Conservation (phyloP, 164 flowering plant genomes). For the Amborella trichopoda region DNA sequence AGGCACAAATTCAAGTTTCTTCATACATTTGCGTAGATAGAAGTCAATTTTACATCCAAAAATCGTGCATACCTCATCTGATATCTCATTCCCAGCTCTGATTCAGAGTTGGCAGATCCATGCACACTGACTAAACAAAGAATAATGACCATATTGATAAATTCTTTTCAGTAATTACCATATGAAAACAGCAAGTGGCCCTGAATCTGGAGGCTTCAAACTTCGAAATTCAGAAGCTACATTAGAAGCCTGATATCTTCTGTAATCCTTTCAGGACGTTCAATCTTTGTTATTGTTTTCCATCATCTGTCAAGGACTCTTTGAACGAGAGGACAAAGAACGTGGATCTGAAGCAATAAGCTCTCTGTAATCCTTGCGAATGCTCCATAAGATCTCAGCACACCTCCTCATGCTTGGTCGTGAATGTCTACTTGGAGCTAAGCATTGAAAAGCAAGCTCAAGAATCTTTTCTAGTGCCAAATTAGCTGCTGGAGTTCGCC, state of each 20-base stretch:
- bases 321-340: constrained; percentile 29
- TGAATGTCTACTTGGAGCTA: constrained; percentile 54
- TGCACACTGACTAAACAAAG: no score
- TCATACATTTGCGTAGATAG: no score
- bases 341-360: constrained; percentile 21
- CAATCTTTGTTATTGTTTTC: constrained; percentile 13
- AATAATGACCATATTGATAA: neutral
- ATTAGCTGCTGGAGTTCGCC: constrained; percentile 26
- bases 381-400: constrained; percentile 78
- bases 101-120: no score
- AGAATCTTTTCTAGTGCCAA: constrained; percentile 50
- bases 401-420: constrained; percentile 83
- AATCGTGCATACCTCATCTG: no score
- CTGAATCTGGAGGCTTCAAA: neutral
- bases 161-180: neutral
- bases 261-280: neutral
- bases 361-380: constrained; percentile 77
- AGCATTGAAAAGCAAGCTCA: constrained; percentile 69
- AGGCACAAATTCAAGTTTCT: no score
- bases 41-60: no score
- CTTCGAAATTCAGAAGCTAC: neutral
- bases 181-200: neutral
- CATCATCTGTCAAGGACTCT: constrained; percentile 11
- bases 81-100: no score
- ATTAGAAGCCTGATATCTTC: neutral